These are phyloP conservation scores for Raffaelea deltoideospora DNA, from an alignment of 2,329 filamentous ascomycete species.

Conservation along the genomic window DNA sequence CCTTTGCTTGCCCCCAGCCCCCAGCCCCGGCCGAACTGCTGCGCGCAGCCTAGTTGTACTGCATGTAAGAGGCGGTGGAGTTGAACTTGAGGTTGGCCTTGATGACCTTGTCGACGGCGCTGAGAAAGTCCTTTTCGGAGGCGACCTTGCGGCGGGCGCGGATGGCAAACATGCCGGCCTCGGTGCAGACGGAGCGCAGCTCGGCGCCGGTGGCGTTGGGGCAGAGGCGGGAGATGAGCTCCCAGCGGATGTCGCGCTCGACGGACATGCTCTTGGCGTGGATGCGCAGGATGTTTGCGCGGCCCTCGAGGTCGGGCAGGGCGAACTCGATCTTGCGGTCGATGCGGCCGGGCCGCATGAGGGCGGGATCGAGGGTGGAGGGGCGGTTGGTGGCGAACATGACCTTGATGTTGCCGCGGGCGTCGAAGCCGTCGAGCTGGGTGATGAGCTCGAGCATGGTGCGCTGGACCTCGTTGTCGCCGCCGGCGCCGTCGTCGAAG, in stretches of 20 bases:
- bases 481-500: conserved; percentile 92
- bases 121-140: conserved; percentile 96
- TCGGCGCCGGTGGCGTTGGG: conserved; percentile 96
- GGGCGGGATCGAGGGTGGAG: conserved; percentile 84
- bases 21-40: no score
- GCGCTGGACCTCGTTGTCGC: conserved; percentile 93
- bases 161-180: conserved; percentile 98
- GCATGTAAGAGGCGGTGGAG: conserved; percentile 93
- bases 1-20: background rate
- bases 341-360: conserved; percentile 94
- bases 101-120: conserved; percentile 98
- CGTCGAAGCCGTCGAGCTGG: conserved; percentile 96
- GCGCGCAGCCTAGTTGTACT: conserved; percentile 98
- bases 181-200: conserved; percentile 88
- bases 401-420: conserved; percentile 97
- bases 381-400: conserved; percentile 99
- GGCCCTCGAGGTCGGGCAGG: conserved; percentile 87
- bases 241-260: conserved; percentile 96
- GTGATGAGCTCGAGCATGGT: conserved; percentile 98
- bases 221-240: conserved; percentile 91
- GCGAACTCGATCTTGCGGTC: conserved; percentile 99
- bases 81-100: conserved; percentile 99
- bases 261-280: conserved; percentile 99
- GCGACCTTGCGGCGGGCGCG: conserved; percentile 90
- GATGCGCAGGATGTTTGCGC: conserved; percentile 93